phyloP scores from a whole-genome alignment of 148 eudicot genomes.

The Diospyros lotus region DNA sequence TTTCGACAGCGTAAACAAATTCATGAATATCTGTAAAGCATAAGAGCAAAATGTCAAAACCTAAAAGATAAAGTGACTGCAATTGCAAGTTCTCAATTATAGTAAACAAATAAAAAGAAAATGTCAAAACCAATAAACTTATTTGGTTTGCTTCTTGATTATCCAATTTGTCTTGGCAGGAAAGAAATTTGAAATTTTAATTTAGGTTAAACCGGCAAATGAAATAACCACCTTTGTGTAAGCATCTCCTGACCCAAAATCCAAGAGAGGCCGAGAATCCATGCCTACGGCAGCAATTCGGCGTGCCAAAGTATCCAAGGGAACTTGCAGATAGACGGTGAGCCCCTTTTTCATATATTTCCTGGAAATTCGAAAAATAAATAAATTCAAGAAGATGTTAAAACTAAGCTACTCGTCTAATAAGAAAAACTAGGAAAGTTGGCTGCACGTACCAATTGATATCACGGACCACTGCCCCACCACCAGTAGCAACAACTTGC shows the following conservation, averaged over 20 bases:
- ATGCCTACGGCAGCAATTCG: conserved; percentile 34
- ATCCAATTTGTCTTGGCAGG: background rate
- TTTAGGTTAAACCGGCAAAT: background rate
- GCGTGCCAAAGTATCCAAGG: conserved; percentile 28
- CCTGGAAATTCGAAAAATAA: conserved; percentile 13
- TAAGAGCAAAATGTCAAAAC: background rate
- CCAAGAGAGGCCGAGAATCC: conserved; percentile 29
- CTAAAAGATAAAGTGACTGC: background rate
- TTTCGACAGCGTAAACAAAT: conserved; percentile 18
- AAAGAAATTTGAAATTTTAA: background rate
- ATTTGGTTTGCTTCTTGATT: background rate
- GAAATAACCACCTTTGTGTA: conserved; percentile 24
- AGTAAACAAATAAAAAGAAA: background rate
- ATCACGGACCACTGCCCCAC: conserved; percentile 16
- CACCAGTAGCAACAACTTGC: conserved; percentile 20
- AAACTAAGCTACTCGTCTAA: background rate
- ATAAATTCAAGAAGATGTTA: background rate
- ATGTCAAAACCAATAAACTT: background rate
- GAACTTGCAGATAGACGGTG: conserved; percentile 24
- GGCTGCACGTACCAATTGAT: conserved; percentile 17
- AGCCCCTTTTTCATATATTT: conserved; percentile 26
- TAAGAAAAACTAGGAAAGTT: background rate
- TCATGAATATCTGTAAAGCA: conserved; percentile 22
- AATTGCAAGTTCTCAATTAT: no score
- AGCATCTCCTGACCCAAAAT: conserved; percentile 26